A percentile compares a stretch with the other conserved stretches of the same genome.
phyloP scores from a whole-genome alignment of 2,329 filamentous ascomycete genomes.

The Chalaropsis thielavioides region DNA sequence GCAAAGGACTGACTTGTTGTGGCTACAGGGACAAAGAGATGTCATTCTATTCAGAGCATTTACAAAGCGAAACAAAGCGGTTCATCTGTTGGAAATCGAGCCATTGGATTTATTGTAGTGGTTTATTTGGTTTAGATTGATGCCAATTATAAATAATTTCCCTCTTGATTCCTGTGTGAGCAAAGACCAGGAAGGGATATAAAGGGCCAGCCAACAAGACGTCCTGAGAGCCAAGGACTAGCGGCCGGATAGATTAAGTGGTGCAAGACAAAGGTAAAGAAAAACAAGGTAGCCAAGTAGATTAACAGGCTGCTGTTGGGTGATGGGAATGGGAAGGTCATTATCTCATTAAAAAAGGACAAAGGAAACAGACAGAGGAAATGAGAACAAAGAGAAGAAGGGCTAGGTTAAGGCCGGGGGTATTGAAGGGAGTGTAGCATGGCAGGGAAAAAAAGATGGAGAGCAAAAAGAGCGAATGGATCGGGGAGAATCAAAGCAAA shows the following conservation, averaged over 20 bases:
- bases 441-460: background rate
- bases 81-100: background rate
- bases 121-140: background rate
- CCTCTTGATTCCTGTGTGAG: background rate
- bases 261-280: background rate
- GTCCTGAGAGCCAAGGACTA: background rate
- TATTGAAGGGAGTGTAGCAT: background rate
- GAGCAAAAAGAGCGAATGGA: background rate
- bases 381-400: background rate
- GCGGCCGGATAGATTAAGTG: background rate
- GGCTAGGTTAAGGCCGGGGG: background rate
- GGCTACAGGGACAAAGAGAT: too few species aligned
- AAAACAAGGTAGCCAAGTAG: background rate
- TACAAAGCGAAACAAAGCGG: background rate
- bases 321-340: background rate
- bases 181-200: background rate
- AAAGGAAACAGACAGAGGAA: background rate
- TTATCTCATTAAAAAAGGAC: conserved; percentile 5
- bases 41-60: background rate
- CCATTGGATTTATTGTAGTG: background rate
- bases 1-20: too few species aligned
- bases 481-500: background rate
- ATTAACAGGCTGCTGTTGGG: background rate
- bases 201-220: background rate
- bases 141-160: background rate